Percentiles rank a stretch among this genome's conserved stretches.
These are phyloP conservation scores for Trichoderma sp. DNA, from an alignment of 2,329 filamentous ascomycete species.

Conservation along the genomic window DNA sequence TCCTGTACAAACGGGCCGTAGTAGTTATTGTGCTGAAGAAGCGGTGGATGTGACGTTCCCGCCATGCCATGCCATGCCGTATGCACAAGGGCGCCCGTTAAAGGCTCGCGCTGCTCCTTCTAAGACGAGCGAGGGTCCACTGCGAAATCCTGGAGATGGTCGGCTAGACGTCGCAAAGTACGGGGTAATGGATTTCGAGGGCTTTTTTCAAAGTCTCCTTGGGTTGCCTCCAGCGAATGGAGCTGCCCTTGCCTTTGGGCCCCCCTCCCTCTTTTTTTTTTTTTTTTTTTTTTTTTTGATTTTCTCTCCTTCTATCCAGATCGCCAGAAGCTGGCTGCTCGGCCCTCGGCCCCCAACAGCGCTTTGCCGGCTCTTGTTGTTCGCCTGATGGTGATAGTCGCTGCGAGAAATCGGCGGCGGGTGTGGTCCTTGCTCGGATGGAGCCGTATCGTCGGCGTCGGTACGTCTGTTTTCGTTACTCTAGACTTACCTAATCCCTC, in stretches of 20 bases:
- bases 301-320: neutral
- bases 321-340: conserved; percentile 8
- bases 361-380: conserved; percentile 13
- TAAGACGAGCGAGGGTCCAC: conserved; percentile 20
- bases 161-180: conserved; percentile 7
- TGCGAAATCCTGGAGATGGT: conserved; percentile 19
- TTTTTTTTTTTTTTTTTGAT: neutral
- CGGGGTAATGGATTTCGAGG: conserved; percentile 10
- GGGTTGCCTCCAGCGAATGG: neutral
- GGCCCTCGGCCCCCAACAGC: conserved; percentile 15
- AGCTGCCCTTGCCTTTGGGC: conserved; percentile 1
- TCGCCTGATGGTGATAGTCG: conserved; percentile 13
- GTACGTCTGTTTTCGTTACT: conserved; percentile 24
- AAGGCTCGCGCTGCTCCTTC: conserved; percentile 21
- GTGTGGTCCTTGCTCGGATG: conserved; percentile 20
- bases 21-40: neutral
- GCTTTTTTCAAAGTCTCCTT: neutral
- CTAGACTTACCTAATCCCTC: conserved; percentile 27
- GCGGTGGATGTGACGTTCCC: conserved; percentile 18
- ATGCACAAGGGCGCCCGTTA: conserved; percentile 24
- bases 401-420: conserved; percentile 14
- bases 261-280: neutral
- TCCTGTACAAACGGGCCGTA: neutral
- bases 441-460: conserved; percentile 15
- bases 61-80: neutral